Conservation (phyloP, 257 asterid genomes). For the Nyctanthes arbortristis region DNA sequence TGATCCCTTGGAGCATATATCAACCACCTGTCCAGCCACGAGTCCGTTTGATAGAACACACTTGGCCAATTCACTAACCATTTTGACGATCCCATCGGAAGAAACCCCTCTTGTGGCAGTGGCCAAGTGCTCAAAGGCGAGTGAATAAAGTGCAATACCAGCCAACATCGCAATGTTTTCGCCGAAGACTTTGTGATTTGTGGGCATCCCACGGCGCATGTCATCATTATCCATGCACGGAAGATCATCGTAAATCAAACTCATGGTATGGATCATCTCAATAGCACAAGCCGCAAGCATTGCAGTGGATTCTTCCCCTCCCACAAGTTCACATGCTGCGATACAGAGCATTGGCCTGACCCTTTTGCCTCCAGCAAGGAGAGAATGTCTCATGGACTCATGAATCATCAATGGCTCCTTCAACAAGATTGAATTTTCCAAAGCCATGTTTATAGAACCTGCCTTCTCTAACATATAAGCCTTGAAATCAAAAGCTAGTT, state of each 20-base stretch:
- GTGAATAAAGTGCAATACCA: constrained; percentile 43
- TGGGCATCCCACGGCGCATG: constrained; percentile 48
- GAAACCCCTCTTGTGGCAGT: constrained; percentile 30
- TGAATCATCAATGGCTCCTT: constrained; percentile 35
- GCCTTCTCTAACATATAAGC: constrained; percentile 38
- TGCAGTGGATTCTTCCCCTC: constrained; percentile 38
- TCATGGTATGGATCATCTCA: constrained; percentile 57
- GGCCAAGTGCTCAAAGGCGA: constrained; percentile 46
- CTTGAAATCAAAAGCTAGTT: constrained; percentile 34
- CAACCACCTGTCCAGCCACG: constrained; percentile 50
- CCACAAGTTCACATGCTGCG: constrained; percentile 45
- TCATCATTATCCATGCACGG: constrained; percentile 57
- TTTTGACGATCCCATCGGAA: constrained; percentile 31
- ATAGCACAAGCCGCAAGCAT: constrained; percentile 50
- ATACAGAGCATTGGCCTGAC: constrained; percentile 40
- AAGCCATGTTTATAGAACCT: constrained; percentile 32
- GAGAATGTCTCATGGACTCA: constrained; percentile 50
- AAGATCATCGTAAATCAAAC: constrained; percentile 48
- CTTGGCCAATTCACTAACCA: constrained; percentile 33
- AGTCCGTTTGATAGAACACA: constrained; percentile 45
- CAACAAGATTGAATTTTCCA: constrained; percentile 27
- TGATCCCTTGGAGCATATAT: constrained; percentile 47
- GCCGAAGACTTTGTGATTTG: constrained; percentile 45
- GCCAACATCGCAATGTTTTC: constrained; percentile 43
- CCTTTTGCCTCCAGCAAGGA: constrained; percentile 45